These are phyloP conservation scores for Syzygium oleosum DNA, from an alignment of 345 rosid genomes.

Conservation along the genomic window DNA sequence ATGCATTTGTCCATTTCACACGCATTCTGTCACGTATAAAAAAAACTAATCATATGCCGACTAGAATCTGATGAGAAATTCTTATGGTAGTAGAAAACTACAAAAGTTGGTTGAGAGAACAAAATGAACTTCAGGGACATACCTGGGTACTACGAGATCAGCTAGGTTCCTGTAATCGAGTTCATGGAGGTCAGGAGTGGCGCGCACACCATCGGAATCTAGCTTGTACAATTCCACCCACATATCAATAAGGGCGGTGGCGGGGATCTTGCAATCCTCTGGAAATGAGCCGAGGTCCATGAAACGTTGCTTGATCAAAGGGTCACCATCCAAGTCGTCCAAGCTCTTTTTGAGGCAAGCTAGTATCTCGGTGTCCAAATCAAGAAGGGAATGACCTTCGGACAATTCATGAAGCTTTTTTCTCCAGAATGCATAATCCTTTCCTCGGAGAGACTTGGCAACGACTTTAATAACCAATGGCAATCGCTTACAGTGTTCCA, in stretches of 20 bases:
- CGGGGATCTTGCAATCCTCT: constrained; percentile 45
- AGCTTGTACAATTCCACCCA: constrained; percentile 35
- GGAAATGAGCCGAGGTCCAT: constrained; percentile 53
- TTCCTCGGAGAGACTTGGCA: constrained; percentile 28
- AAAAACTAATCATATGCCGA: neutral
- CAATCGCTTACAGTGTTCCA: constrained; percentile 44
- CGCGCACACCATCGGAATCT: constrained; percentile 15
- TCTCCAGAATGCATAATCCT: constrained; percentile 20
- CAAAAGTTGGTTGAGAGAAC: neutral
- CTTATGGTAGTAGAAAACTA: neutral
- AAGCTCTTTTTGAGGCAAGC: constrained; percentile 38
- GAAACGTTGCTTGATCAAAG: constrained; percentile 30
- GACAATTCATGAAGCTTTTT: constrained; percentile 7
- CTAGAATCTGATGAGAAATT: neutral
- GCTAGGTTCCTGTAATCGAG: constrained; percentile 24
- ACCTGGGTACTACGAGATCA: constrained; percentile 7
- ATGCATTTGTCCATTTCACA: neutral
- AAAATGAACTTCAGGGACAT: constrained; percentile 11
- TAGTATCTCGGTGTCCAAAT: constrained; percentile 13
- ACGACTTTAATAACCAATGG: constrained; percentile 49
- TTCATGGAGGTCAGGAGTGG: constrained; percentile 23
- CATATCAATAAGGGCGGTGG: constrained; percentile 36
- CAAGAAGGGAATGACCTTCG: constrained; percentile 18
- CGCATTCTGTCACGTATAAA: neutral
- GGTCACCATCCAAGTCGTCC: constrained; percentile 15